A percentile compares a stretch with the other conserved stretches of the same genome.
Evolutionary conservation across 202 grass and related monocot species (phyloP).

Genomic region (Hordeum pubiflorum): DNA sequence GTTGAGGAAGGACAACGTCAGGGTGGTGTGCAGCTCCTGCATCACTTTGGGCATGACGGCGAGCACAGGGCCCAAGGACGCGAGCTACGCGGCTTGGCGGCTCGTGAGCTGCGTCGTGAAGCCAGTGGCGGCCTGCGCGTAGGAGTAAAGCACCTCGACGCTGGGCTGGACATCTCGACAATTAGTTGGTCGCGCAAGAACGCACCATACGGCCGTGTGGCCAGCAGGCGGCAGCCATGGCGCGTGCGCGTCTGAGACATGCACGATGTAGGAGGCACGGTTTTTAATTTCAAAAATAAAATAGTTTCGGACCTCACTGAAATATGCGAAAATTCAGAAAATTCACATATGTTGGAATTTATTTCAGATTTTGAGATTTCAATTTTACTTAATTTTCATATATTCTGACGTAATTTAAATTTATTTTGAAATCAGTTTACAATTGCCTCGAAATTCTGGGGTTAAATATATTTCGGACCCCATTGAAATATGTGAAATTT

Average conservation of each 20-base stretch:
- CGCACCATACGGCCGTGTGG: background rate
- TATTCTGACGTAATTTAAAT: too few species aligned
- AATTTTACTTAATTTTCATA: too few species aligned
- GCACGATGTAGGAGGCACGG: slow-evolving; percentile 33
- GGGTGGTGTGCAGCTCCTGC: background rate
- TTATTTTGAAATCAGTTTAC: too few species aligned
- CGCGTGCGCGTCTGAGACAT: slow-evolving; percentile 21
- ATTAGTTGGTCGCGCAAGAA: slow-evolving; percentile 25
- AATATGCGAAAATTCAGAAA: too few species aligned
- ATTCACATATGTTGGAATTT: too few species aligned
- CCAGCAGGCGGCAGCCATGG: background rate
- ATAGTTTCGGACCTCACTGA: too few species aligned
- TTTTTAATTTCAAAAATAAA: too few species aligned
- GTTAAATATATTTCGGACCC: too few species aligned
- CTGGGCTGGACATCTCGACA: background rate
- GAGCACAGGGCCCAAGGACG: background rate
- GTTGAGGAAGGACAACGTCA: background rate
- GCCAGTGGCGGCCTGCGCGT: slow-evolving; percentile 24
- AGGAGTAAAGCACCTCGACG: slow-evolving; percentile 27
- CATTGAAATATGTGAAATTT: too few species aligned
- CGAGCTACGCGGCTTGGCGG: background rate
- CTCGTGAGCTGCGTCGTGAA: background rate
- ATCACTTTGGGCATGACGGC: background rate
- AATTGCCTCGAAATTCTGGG: too few species aligned
- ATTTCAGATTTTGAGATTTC: too few species aligned